Conservation (phyloP, 192 early-diverging fungal genomes). For the Endogone sp. region DNA sequence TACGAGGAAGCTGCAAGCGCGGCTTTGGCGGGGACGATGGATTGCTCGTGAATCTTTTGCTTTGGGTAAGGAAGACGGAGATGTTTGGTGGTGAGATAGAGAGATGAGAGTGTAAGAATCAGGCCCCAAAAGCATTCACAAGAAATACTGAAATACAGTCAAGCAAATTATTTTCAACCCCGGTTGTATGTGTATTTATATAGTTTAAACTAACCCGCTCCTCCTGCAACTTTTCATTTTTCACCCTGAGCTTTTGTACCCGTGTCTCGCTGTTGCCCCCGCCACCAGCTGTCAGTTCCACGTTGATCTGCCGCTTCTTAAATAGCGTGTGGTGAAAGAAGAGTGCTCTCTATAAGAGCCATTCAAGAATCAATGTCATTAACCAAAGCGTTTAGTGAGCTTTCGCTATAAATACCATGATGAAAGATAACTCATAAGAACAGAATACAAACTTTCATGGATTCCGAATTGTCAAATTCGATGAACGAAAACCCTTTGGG, state of each 20-base stretch:
- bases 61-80: conserved; percentile 6
- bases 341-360: conserved; percentile 48
- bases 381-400: neutral
- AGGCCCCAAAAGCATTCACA: too few species aligned
- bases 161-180: neutral
- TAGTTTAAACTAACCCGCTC: conserved; percentile 48
- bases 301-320: conserved; percentile 64
- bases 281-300: conserved; percentile 71
- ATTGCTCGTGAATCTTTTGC: conserved; percentile 45
- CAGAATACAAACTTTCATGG: conserved; percentile 39
- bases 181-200: neutral
- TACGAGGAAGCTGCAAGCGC: conserved; percentile 30
- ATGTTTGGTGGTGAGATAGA: too few species aligned
- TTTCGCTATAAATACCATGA: neutral
- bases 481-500: conserved; percentile 73
- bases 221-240: conserved; percentile 44
- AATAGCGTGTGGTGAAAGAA: conserved; percentile 60
- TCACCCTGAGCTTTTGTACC: conserved; percentile 42
- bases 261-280: conserved; percentile 55
- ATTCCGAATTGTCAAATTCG: conserved; percentile 51
- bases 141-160: too few species aligned
- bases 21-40: conserved; percentile 38
- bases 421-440: too few species aligned
- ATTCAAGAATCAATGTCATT: neutral
- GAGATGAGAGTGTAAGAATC: too few species aligned